Evolutionary conservation across 2,329 filamentous ascomycete genomes (phyloP).

Genomic region (Colletotrichum nymphaeae): DNA sequence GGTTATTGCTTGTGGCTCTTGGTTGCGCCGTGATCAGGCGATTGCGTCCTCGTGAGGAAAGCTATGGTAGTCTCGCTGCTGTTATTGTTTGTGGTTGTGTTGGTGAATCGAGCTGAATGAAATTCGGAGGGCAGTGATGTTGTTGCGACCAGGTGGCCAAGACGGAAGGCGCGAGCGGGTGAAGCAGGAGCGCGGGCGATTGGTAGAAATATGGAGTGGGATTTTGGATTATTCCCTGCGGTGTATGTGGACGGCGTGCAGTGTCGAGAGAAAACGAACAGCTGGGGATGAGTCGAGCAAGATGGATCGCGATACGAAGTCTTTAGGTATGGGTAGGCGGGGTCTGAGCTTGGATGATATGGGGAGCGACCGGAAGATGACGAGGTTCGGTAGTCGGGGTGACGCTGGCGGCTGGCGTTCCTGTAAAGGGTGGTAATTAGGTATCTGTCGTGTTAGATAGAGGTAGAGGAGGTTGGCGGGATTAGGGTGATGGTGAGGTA

Average conservation of each 20-base stretch:
- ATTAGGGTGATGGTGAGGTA: neutral
- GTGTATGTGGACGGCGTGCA: neutral
- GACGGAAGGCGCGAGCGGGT: slow-evolving; percentile 5
- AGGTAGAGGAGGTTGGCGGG: neutral
- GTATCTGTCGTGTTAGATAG: neutral
- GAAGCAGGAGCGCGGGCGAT: neutral
- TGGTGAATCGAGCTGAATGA: neutral
- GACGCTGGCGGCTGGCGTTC: neutral
- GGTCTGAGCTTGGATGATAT: neutral
- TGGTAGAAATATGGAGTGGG: neutral
- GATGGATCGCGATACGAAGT: neutral
- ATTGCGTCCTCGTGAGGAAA: neutral
- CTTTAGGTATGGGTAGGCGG: neutral
- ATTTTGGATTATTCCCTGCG: slow-evolving; percentile 9
- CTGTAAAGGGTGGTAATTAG: neutral
- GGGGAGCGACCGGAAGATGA: neutral
- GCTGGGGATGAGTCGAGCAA: neutral
- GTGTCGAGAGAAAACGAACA: neutral
- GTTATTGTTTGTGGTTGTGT: neutral
- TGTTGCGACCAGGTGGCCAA: slow-evolving; percentile 18
- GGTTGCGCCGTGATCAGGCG: neutral
- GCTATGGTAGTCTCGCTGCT: neutral
- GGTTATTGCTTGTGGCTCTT: neutral
- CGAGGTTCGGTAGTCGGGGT: neutral
- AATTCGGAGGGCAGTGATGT: neutral